These are phyloP conservation scores for Malassezia japonica DNA, from an alignment of 1,284 basidiomycete genomes.

Conservation along the genomic window DNA sequence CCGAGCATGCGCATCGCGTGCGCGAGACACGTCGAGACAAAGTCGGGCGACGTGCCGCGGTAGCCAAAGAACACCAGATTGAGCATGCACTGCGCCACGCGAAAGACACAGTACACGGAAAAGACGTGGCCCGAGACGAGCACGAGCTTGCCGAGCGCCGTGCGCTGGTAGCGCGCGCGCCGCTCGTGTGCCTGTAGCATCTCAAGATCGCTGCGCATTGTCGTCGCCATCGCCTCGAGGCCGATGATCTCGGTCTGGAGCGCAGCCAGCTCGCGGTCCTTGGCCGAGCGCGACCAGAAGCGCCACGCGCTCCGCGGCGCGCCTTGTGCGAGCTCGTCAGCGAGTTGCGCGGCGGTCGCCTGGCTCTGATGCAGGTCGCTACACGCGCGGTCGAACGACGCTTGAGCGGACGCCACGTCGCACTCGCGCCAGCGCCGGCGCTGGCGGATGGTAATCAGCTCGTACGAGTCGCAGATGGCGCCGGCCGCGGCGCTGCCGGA, in stretches of 20 bases:
- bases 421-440: constrained; percentile 17
- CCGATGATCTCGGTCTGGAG: constrained; percentile 49
- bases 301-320: constrained; percentile 6
- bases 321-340: background rate
- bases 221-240: constrained; percentile 46
- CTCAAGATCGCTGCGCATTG: constrained; percentile 49
- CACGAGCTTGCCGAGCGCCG: constrained; percentile 41
- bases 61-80: constrained; percentile 27
- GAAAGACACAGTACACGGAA: constrained; percentile 49
- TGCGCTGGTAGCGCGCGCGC: constrained; percentile 42
- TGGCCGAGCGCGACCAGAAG: constrained; percentile 17
- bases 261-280: constrained; percentile 36
- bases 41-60: constrained; percentile 37
- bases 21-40: constrained; percentile 44
- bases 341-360: constrained; percentile 9
- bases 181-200: constrained; percentile 40
- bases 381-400: constrained; percentile 25
- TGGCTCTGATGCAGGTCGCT: constrained; percentile 25
- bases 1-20: constrained; percentile 43
- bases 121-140: constrained; percentile 46
- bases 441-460: constrained; percentile 27
- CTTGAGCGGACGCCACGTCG: constrained; percentile 20
- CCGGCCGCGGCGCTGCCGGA: constrained; percentile 50
- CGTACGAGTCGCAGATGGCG: constrained; percentile 50
- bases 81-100: constrained; percentile 21